These are phyloP conservation scores for Penicillium antarcticum DNA, from an alignment of 495 filamentous ascomycete genomes.

Conservation along the genomic window DNA sequence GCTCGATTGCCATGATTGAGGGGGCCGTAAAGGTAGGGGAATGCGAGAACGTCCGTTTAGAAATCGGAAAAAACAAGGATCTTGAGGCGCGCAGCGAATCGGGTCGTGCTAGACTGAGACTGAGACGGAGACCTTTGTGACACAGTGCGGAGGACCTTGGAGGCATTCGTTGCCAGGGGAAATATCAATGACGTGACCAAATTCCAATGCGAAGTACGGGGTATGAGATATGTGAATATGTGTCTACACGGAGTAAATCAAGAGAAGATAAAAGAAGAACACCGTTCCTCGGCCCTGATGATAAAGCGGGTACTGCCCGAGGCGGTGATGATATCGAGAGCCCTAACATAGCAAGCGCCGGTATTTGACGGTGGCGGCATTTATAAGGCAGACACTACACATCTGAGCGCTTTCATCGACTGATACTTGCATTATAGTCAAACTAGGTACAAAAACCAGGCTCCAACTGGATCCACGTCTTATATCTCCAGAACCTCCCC, in stretches of 20 bases:
- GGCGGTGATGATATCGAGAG: constrained; percentile 2
- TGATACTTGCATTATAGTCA: background rate
- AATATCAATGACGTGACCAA: constrained; percentile 11
- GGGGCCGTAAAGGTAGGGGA: constrained; percentile 22
- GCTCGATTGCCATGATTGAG: constrained; percentile 50
- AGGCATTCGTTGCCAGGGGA: constrained; percentile 25
- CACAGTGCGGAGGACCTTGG: constrained; percentile 44
- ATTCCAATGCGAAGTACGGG: constrained; percentile 9
- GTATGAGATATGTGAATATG: background rate
- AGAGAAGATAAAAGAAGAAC: background rate
- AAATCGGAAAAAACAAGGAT: constrained; percentile 15
- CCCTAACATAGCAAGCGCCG: constrained; percentile 4
- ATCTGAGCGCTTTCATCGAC: background rate
- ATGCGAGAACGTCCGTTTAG: constrained; percentile 18
- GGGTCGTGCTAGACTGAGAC: constrained; percentile 18
- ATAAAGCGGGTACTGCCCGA: background rate
- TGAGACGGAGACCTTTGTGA: constrained; percentile 28
- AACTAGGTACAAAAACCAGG: background rate
- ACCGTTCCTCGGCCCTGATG: background rate
- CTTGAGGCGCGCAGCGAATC: constrained; percentile 12
- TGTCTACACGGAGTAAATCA: background rate
- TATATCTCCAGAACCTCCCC: background rate
- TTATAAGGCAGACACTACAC: background rate
- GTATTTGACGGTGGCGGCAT: background rate
- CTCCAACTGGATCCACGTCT: background rate